Percentiles rank a stretch among this genome's conserved stretches.
phyloP scores from a whole-genome alignment of 2,329 filamentous ascomycete genomes.

The Colletotrichum sp. region DNA sequence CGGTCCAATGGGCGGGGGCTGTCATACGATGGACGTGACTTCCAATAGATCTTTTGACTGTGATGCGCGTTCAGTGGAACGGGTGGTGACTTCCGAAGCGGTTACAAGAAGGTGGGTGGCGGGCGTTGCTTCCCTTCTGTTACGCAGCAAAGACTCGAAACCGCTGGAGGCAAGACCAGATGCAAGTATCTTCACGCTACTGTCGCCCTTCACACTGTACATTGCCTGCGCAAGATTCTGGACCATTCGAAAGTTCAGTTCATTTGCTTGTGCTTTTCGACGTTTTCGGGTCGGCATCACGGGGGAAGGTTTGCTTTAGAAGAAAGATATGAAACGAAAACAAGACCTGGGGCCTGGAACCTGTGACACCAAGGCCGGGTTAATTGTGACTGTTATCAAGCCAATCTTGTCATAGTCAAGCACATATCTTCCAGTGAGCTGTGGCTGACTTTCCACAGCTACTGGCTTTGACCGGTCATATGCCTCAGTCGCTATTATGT shows the following conservation, averaged over 20 bases:
- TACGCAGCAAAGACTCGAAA: neutral
- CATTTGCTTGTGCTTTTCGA: neutral
- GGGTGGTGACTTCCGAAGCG: neutral
- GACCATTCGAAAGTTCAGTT: neutral
- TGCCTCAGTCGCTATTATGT: neutral
- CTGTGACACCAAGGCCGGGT: too few species aligned
- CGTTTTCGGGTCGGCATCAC: too few species aligned
- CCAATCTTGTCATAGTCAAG: too few species aligned
- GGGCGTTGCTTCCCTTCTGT: neutral
- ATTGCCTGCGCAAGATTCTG: neutral
- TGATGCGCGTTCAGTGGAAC: neutral
- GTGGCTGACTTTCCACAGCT: neutral
- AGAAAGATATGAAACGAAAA: neutral
- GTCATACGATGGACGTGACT: neutral
- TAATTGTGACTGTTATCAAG: too few species aligned
- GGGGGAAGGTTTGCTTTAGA: neutral
- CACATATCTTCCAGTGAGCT: neutral
- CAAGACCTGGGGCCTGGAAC: neutral
- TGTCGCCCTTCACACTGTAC: neutral
- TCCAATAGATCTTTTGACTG: neutral
- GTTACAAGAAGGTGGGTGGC: neutral
- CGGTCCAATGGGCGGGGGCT: neutral
- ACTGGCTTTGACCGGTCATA: neutral
- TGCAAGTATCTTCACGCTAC: fast-evolving
- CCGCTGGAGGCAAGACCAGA: neutral